A percentile compares a stretch with the other conserved stretches of the same genome.
phyloP scores from a whole-genome alignment of 768 basidiomycete species.

The Artomyces pyxidatus region DNA sequence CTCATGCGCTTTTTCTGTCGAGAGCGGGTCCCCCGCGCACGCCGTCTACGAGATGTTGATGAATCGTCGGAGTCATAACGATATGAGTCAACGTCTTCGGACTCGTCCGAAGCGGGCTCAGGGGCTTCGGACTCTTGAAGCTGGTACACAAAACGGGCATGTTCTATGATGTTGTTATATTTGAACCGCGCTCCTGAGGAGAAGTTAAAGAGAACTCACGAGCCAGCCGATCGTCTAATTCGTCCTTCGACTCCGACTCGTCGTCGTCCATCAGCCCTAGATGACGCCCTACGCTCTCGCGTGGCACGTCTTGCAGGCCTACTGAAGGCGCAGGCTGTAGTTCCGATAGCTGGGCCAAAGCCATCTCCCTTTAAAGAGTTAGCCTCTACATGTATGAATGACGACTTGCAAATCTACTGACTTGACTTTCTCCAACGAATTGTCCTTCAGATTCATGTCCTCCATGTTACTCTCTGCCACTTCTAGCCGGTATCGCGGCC shows the following conservation, averaged over 20 bases:
- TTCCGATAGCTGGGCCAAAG: conserved; percentile 48
- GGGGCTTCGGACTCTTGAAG: conserved; percentile 21
- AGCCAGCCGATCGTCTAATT: conserved; percentile 61
- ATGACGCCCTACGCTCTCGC: conserved; percentile 56
- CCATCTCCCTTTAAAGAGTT: conserved; percentile 36
- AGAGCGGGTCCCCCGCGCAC: conserved; percentile 22
- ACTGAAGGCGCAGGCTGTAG: conserved; percentile 77
- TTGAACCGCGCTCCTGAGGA: not conserved
- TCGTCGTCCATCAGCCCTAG: conserved; percentile 47
- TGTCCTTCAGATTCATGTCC: conserved; percentile 77
- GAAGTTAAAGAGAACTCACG: conserved; percentile 37
- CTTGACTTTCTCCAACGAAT: conserved; percentile 74
- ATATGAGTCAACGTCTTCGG: conserved; percentile 21
- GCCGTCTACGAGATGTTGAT: conserved; percentile 21
- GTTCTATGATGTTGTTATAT: conserved; percentile 35
- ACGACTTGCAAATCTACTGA: conserved; percentile 21
- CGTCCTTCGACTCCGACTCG: conserved; percentile 38
- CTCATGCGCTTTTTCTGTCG: conserved; percentile 54
- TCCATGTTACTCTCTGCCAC: conserved; percentile 93
- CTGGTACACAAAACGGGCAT: conserved; percentile 50
- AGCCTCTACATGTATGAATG: conserved; percentile 29
- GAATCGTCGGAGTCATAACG: conserved; percentile 34
- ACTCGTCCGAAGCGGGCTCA: conserved; percentile 21
- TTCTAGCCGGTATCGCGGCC: conserved; percentile 88
- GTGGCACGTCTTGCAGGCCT: conserved; percentile 75